Evolutionary conservation across 2,329 filamentous ascomycete genomes (phyloP).

Genomic region (Ophiocordyceps camponoti-saundersi): DNA sequence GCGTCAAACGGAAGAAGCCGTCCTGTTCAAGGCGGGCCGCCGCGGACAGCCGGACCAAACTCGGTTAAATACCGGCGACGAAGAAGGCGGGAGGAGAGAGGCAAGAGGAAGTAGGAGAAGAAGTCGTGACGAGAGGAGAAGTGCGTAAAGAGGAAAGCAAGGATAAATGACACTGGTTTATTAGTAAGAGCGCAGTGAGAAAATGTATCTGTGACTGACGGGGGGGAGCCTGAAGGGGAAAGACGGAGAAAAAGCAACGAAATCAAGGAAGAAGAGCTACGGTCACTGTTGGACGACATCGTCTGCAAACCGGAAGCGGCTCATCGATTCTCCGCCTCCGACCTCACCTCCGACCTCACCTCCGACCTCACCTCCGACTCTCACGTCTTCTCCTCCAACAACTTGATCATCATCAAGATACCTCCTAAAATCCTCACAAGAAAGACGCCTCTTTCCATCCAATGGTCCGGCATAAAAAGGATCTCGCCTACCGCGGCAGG

Average conservation of each 20-base stretch:
- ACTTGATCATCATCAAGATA: neutral
- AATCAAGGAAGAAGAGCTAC: no score
- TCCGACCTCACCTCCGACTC: neutral
- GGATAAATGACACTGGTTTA: no score
- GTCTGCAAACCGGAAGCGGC: neutral
- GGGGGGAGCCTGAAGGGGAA: no score
- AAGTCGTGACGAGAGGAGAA: neutral
- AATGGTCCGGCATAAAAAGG: conserved; percentile 97
- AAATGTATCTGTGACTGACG: no score
- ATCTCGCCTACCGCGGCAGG: conserved; percentile 56
- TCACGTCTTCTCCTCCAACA: neutral
- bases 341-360: neutral
- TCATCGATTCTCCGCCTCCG: neutral
- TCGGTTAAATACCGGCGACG: neutral
- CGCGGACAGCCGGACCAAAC: neutral
- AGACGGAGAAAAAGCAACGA: no score
- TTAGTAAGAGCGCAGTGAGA: no score
- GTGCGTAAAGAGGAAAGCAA: neutral
- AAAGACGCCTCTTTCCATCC: no score
- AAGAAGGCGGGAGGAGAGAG: neutral
- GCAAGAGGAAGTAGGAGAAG: neutral
- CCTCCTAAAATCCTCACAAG: neutral
- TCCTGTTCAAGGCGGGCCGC: neutral
- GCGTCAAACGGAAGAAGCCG: neutral
- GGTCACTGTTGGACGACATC: no score